Conservation (phyloP, 75 land plant genomes). For the Pinus albicaulis region DNA sequence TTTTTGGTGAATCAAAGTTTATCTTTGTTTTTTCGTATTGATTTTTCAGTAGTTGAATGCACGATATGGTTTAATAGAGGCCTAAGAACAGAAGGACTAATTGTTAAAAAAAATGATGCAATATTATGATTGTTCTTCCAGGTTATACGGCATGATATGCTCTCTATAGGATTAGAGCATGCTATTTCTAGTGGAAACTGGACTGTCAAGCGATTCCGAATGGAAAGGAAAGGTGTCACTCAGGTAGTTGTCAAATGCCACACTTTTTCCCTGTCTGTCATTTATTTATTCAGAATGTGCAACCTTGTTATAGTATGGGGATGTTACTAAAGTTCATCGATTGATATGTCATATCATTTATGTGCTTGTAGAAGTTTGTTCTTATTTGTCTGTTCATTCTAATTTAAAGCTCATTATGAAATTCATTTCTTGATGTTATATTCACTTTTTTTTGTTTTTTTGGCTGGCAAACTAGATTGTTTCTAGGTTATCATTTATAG, state of each 20-base stretch:
- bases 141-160: constrained; percentile 41
- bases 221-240: constrained; percentile 90
- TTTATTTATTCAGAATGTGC: background rate
- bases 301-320: background rate
- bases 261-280: background rate
- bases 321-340: background rate
- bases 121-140: constrained; percentile 19
- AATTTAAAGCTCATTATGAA: background rate
- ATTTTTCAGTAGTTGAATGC: background rate
- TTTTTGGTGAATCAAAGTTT: background rate
- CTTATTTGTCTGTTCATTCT: background rate
- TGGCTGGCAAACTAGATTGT: constrained; percentile 55
- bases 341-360: background rate
- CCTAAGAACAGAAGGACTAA: background rate
- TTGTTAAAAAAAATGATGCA: background rate
- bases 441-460: background rate
- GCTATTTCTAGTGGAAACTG: constrained; percentile 96
- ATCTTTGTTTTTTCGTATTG: background rate
- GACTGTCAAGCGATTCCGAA: constrained; percentile 84
- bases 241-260: constrained; percentile 48
- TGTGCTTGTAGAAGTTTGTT: background rate
- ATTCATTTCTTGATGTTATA: background rate
- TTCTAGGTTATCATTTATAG: constrained; percentile 87
- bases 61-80: background rate
- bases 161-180: constrained; percentile 76